Evolutionary conservation across 768 basidiomycete genomes (phyloP).

Genomic region (Tricholoma sp.): DNA sequence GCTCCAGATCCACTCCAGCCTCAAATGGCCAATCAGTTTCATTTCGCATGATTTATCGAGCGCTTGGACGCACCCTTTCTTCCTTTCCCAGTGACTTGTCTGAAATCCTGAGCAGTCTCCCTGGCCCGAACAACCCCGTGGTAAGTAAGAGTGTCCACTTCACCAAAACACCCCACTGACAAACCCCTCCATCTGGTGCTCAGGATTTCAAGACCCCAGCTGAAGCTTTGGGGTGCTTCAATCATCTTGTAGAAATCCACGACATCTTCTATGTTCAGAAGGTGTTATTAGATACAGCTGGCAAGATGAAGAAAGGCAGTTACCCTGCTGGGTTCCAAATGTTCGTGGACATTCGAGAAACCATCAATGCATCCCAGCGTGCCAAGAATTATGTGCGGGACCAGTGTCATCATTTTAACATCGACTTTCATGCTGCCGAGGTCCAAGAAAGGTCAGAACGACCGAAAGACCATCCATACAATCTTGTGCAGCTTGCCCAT

Average conservation of each 20-base stretch:
- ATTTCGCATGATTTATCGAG: not conserved
- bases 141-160: not conserved
- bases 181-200: not conserved
- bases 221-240: not conserved
- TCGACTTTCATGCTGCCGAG: not conserved
- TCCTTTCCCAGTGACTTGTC: not conserved
- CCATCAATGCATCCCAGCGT: not conserved
- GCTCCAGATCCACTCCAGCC: not conserved
- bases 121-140: not conserved
- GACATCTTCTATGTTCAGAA: not conserved
- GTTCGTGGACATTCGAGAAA: not conserved
- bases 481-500: not conserved
- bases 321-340: not conserved
- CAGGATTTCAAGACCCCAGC: not conserved
- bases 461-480: not conserved
- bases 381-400: not conserved
- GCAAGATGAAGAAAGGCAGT: not conserved
- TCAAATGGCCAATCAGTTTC: not conserved
- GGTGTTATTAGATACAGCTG: not conserved
- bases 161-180: not conserved
- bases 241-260: not conserved
- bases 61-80: not conserved
- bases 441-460: not conserved
- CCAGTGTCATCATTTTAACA: not conserved
- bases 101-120: not conserved